phyloP scores from a whole-genome alignment of 352 stramenopile species.

The Pythium brassicae region DNA sequence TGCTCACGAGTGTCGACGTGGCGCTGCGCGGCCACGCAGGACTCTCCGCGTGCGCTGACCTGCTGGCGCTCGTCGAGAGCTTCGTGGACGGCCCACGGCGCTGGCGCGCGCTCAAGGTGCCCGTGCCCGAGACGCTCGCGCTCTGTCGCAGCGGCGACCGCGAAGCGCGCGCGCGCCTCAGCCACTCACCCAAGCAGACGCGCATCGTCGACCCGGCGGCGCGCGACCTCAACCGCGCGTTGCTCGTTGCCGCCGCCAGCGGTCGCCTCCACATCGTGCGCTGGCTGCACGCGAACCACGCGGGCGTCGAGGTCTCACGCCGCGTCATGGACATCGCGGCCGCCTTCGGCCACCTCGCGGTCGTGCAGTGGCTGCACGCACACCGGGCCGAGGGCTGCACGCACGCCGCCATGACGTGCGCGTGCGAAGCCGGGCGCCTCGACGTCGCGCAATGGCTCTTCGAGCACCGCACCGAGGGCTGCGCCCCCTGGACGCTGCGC shows the following conservation, averaged over 20 bases:
- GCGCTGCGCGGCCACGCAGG: background rate
- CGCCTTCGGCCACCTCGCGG: conserved; percentile 20
- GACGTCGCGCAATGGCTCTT: conserved; percentile 22
- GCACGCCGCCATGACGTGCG: conserved; percentile 14
- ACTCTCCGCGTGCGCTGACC: conserved; percentile 10
- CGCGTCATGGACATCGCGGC: conserved; percentile 31
- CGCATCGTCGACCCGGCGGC: conserved; percentile 9
- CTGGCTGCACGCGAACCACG: conserved; percentile 19
- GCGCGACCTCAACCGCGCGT: conserved; percentile 12
- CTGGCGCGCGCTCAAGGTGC: conserved; percentile 12
- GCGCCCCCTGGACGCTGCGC: conserved; percentile 12
- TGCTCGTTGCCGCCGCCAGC: conserved; percentile 12
- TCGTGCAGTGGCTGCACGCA: conserved; percentile 23
- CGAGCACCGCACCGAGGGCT: conserved; percentile 13
- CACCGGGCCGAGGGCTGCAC: conserved; percentile 15
- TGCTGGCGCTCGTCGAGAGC: conserved; percentile 8
- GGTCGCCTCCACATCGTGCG: conserved; percentile 18
- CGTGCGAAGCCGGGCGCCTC: conserved; percentile 12
- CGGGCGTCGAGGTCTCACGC: conserved; percentile 2
- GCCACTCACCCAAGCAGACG: background rate
- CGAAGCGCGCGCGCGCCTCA: conserved; percentile 1
- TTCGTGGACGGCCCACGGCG: conserved; percentile 11
- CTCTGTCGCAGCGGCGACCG: conserved; percentile 10
- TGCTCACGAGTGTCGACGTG: conserved; percentile 9
- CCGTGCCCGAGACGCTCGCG: conserved; percentile 13